Evolutionary conservation across 2,329 filamentous ascomycete genomes (phyloP).

Genomic region (Pyricularia sp.): DNA sequence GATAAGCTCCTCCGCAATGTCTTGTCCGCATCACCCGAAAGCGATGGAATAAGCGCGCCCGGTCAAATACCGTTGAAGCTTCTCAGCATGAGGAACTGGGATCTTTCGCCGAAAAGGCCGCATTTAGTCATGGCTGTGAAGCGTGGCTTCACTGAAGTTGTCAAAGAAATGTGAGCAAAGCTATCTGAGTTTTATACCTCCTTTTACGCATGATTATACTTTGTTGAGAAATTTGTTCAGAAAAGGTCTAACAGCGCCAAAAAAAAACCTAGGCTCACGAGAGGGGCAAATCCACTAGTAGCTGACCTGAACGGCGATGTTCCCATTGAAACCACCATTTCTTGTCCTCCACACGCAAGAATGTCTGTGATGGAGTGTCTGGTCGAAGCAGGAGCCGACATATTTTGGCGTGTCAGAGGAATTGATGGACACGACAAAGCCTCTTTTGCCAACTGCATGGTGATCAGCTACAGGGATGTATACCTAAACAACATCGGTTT

Average conservation of each 20-base stretch:
- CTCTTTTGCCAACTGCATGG: not conserved
- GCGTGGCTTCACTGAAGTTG: not conserved
- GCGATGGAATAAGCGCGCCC: not conserved
- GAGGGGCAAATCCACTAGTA: not conserved
- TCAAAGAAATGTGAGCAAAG: not conserved
- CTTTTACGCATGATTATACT: not conserved
- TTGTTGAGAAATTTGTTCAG: not conserved
- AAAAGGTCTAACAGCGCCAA: not conserved
- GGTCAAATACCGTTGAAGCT: not conserved
- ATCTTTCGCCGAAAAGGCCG: not conserved
- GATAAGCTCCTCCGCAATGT: not conserved
- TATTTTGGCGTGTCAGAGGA: not conserved
- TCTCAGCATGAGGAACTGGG: not conserved
- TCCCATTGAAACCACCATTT: not conserved
- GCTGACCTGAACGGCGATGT: not conserved
- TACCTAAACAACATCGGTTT: not conserved
- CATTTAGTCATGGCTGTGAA: not conserved
- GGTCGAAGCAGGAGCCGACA: not conserved
- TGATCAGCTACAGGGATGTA: not conserved
- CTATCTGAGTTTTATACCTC: not conserved
- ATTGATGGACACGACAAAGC: not conserved
- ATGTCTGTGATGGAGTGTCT: not conserved
- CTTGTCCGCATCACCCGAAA: not conserved
- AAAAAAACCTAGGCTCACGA: not conserved
- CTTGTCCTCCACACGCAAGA: not conserved